These are phyloP conservation scores for Aspergillus funiculosus DNA, from an alignment of 495 filamentous ascomycete species.

Conservation along the genomic window DNA sequence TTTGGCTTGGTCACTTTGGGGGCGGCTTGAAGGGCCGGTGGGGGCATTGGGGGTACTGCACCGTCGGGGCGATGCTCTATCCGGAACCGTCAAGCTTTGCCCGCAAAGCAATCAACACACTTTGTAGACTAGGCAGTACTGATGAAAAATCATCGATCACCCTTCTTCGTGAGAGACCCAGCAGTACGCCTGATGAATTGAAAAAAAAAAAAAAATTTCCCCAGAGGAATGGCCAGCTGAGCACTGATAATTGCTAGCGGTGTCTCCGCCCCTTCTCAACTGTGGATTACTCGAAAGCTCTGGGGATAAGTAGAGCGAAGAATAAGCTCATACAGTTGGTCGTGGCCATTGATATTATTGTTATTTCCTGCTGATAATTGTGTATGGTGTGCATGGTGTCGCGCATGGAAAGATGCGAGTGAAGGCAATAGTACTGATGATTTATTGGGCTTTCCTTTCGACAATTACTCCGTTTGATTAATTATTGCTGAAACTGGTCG, in stretches of 20 bases:
- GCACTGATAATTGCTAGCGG: slow-evolving; percentile 11
- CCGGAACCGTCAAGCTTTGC: too few relatives aligned
- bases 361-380: slow-evolving; percentile 7
- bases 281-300: slow-evolving; percentile 2
- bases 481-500: neutral
- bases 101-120: too few relatives aligned
- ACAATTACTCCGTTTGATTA: neutral
- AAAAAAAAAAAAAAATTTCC: too few relatives aligned
- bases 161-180: slow-evolving; percentile 16
- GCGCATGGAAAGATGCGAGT: slow-evolving; percentile 7
- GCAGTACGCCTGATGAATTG: slow-evolving; percentile 18
- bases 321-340: slow-evolving; percentile 8
- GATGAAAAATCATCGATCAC: neutral
- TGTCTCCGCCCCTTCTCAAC: neutral
- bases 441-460: neutral
- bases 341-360: neutral
- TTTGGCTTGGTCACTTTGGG: neutral
- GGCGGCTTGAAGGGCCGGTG: neutral
- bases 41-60: too few relatives aligned
- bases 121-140: too few relatives aligned
- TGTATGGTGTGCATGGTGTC: slow-evolving; percentile 12
- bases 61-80: too few relatives aligned
- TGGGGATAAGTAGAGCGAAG: neutral
- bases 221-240: slow-evolving; percentile 23
- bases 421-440: neutral